Percentiles rank a stretch among this genome's conserved stretches.
Conservation (phyloP, 108 stramenopile genomes). For the Nitzschia sp. region DNA sequence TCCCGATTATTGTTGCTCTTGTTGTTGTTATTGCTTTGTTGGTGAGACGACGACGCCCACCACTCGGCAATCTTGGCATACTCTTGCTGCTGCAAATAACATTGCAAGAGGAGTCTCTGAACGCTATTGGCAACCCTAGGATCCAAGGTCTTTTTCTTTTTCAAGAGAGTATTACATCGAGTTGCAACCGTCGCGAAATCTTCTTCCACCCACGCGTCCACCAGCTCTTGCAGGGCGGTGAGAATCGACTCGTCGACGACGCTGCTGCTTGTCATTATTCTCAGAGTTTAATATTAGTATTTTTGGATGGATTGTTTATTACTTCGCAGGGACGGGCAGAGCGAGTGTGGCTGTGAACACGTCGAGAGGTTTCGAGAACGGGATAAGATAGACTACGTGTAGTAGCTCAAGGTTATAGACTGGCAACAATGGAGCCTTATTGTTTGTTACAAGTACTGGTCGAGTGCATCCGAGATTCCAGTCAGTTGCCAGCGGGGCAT, state of each 20-base stretch:
- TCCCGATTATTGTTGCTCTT: constrained; percentile 9
- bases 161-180: constrained; percentile 21
- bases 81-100: constrained; percentile 22
- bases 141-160: constrained; percentile 30
- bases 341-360: too few species aligned
- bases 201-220: constrained; percentile 20
- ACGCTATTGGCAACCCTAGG: constrained; percentile 8
- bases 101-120: constrained; percentile 27
- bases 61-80: constrained; percentile 26
- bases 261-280: too few species aligned
- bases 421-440: too few species aligned
- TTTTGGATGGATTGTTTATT: too few species aligned
- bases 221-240: constrained; percentile 18
- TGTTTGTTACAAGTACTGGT: too few species aligned
- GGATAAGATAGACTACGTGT: too few species aligned
- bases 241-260: constrained; percentile 5
- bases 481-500: too few species aligned
- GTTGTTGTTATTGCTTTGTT: background rate
- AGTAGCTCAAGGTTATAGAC: too few species aligned
- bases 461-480: too few species aligned
- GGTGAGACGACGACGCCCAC: background rate
- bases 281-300: too few species aligned
- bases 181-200: constrained; percentile 8
- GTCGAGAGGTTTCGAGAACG: too few species aligned
- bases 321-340: too few species aligned